phyloP scores from a whole-genome alignment of 2,329 filamentous ascomycete species.

The Thielaviopsis musarum region DNA sequence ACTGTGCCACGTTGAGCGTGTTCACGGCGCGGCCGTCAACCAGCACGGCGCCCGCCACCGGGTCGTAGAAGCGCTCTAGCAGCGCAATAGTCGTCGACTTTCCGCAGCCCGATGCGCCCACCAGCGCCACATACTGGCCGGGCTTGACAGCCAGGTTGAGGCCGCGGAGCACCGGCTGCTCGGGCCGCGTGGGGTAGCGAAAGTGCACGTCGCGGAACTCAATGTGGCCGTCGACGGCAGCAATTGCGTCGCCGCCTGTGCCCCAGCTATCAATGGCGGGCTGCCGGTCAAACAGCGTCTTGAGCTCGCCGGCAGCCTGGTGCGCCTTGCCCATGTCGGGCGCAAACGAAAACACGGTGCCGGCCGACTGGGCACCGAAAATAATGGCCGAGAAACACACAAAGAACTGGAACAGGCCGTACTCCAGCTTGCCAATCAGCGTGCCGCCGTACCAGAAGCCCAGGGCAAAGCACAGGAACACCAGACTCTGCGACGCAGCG shows the following conservation, averaged over 20 bases:
- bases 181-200: slow-evolving; percentile 77
- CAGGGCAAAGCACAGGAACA: slow-evolving; percentile 70
- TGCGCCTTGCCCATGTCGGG: slow-evolving; percentile 90
- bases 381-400: slow-evolving; percentile 76
- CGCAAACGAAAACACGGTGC: slow-evolving; percentile 74
- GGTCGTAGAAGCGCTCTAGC: slow-evolving; percentile 88
- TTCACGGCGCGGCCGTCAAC: slow-evolving; percentile 74
- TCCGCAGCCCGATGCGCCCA: slow-evolving; percentile 86
- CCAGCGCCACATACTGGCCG: slow-evolving; percentile 73
- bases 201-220: slow-evolving; percentile 92
- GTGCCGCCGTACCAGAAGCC: slow-evolving; percentile 87
- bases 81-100: slow-evolving; percentile 89
- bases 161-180: slow-evolving; percentile 81
- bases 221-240: slow-evolving; percentile 54
- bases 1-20: slow-evolving; percentile 67
- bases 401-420: slow-evolving; percentile 76
- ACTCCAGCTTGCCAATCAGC: slow-evolving; percentile 54
- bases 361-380: slow-evolving; percentile 83
- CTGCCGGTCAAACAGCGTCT: slow-evolving; percentile 66
- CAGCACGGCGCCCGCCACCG: slow-evolving; percentile 60
- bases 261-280: slow-evolving; percentile 76
- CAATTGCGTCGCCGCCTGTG: slow-evolving; percentile 43
- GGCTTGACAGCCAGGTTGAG: slow-evolving; percentile 58
- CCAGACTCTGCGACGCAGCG: slow-evolving; percentile 65
- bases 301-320: slow-evolving; percentile 63